phyloP scores from a whole-genome alignment of 768 basidiomycete genomes.

The Pholiota conissans region DNA sequence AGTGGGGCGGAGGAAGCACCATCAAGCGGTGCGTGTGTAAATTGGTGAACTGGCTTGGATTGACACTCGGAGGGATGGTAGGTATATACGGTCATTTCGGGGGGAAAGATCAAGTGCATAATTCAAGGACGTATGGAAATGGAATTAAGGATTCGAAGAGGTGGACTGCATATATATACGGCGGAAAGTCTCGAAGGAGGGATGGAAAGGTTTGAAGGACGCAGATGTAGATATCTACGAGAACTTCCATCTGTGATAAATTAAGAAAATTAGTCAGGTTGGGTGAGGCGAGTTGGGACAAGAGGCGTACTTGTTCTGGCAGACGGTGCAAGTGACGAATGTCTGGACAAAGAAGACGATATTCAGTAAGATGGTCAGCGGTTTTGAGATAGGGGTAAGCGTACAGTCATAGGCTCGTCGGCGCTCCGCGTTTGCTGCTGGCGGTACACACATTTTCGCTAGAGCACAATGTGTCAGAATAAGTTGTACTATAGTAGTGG shows the following conservation, averaged over 20 bases:
- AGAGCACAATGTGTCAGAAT: not conserved
- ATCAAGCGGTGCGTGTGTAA: too few species aligned
- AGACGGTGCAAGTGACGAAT: slow-evolving; percentile 17
- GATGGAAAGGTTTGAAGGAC: not conserved
- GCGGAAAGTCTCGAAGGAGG: not conserved
- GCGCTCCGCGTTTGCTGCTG: slow-evolving; percentile 98
- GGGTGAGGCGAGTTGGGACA: not conserved
- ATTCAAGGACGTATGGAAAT: not conserved
- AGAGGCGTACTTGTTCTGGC: slow-evolving; percentile 4
- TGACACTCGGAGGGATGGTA: too few species aligned
- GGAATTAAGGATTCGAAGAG: not conserved
- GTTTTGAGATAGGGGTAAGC: not conserved
- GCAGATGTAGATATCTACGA: not conserved
- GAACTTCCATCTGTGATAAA: slow-evolving; percentile 6
- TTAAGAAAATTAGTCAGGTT: not conserved
- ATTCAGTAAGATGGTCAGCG: not conserved
- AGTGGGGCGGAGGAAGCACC: not conserved
- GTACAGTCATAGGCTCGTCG: slow-evolving; percentile 95
- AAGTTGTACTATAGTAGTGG: not conserved
- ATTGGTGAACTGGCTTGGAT: too few species aligned
- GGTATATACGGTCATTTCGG: too few species aligned
- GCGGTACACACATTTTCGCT: slow-evolving; percentile 88
- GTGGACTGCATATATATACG: not conserved
- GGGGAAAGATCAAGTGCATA: too few species aligned
- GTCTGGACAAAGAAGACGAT: slow-evolving; percentile 10